Percentiles rank a stretch among this genome's conserved stretches.
phyloP scores from a whole-genome alignment of 768 basidiomycete species.

The Pisolithus microcarpus region DNA sequence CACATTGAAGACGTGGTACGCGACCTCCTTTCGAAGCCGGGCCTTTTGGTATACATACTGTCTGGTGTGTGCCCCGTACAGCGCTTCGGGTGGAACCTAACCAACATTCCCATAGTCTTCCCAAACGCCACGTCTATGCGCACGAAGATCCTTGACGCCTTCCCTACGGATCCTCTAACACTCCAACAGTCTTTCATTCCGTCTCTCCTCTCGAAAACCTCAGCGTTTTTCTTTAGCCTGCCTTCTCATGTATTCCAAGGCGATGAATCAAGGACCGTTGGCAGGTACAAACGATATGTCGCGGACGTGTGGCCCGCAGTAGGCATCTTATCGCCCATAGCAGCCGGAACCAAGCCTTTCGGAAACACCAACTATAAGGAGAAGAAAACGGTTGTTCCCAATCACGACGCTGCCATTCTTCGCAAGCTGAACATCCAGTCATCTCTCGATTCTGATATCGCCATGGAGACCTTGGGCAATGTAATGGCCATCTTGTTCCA shows the following conservation, averaged over 20 bases:
- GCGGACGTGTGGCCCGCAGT: constrained; percentile 9
- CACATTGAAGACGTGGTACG: background rate
- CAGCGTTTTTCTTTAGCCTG: constrained; percentile 13
- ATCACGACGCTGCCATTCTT: constrained; percentile 21
- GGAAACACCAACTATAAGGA: background rate
- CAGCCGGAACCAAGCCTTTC: background rate
- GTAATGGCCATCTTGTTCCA: constrained; percentile 20
- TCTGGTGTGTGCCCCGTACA: constrained; percentile 5
- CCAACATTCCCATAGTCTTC: background rate
- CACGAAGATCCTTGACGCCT: constrained; percentile 24
- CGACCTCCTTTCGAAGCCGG: constrained; percentile 2
- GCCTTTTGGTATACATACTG: constrained; percentile 7
- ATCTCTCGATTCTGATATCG: constrained; percentile 16
- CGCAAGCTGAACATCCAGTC: constrained; percentile 16
- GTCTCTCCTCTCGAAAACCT: constrained; percentile 13
- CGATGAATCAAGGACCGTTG: constrained; percentile 2
- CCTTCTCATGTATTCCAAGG: background rate
- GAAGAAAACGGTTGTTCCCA: constrained; percentile 2
- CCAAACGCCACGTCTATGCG: background rate
- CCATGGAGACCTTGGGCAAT: background rate
- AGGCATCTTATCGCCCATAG: constrained; percentile 2
- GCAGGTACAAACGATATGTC: constrained; percentile 7
- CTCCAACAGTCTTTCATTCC: constrained; percentile 13
- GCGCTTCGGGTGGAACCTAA: background rate
- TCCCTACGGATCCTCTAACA: constrained; percentile 18